Base-by-base conservation (phyloP, 306 rosid species). In the Pyrus betulifolia region DNA sequence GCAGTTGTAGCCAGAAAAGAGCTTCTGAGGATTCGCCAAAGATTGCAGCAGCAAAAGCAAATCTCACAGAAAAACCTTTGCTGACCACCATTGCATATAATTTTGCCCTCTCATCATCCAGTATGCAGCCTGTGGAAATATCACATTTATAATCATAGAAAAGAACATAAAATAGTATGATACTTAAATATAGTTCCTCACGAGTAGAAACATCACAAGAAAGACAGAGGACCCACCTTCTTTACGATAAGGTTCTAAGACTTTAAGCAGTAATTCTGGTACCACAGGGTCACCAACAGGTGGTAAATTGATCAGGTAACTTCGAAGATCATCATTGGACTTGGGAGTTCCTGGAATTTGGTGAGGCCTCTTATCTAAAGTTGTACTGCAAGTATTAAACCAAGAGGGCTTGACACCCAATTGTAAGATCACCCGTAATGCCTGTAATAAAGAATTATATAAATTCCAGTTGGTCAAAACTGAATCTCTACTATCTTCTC, bases 21-120 rank as follows among this genome's bases (percentile, higher is more conserved):
- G 97, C 96, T 90, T 95, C 99, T 8, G 90, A 83, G 60, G 88
- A 78, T 90, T 95, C 99, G 46, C 99, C 99, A 84, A 88, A 92
- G 57, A 90, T 76, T 68, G 96, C 96, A 70, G 99, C 99, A 44
- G 99, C 93, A 72, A 89, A 92, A 73, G 97, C 92, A 88, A 92
- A 90, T 85, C 97, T 90, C 71, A 85, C 81, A 22, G 92, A 82
- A 84, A 91, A 87, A 71, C 97, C 97, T 84, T 89, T 88, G 81
- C 82, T 89, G 73, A 92, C 92, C 81, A 92, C 75, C 82, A 88
- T 92, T 23, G 96, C 92, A 87, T 92, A 95, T 82, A 95, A 81
- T 84, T 89, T 92, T 65, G 97, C 97, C 87, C 91, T 90, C 87
- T 84, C 97, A 59, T 89, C 99, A 52, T 95, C 97, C 80, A 95